Percentiles rank a stretch among this genome's conserved stretches.
These are phyloP conservation scores for Mimosa pudica DNA, from an alignment of 306 rosid species.

Conservation along the genomic window DNA sequence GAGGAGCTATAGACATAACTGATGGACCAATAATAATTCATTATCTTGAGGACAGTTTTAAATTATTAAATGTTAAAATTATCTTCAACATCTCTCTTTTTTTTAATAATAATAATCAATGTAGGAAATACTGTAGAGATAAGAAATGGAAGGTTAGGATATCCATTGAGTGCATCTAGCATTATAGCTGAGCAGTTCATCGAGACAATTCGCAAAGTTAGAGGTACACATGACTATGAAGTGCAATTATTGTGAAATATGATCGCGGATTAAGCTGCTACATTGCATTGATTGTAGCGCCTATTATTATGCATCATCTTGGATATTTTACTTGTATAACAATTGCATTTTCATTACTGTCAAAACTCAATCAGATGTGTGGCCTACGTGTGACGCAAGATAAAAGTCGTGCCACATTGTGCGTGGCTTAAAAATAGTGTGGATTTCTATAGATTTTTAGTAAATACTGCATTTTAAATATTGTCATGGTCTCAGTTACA, in stretches of 20 bases:
- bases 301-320: constrained; percentile 17
- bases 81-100: neutral
- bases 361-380: neutral
- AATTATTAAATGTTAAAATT: neutral
- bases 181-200: constrained; percentile 78
- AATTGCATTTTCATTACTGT: neutral
- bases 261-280: neutral
- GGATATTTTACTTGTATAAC: neutral
- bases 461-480: neutral
- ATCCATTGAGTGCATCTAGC: constrained; percentile 57
- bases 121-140: constrained; percentile 79
- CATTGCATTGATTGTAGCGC: constrained; percentile 20
- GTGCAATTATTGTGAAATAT: neutral
- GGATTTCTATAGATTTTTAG: neutral
- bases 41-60: neutral
- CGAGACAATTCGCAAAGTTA: constrained; percentile 82
- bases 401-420: neutral
- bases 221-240: constrained; percentile 55
- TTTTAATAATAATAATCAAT: neutral
- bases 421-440: neutral
- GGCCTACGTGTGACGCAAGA: neutral
- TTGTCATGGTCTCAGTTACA: constrained; percentile 9
- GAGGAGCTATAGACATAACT: constrained; percentile 10
- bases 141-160: constrained; percentile 80
- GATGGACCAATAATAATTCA: constrained; percentile 12